Evolutionary conservation across 371 early-diverging fungal genomes (phyloP), one percentile per base, ranked within the genome.

Genomic region (Mucor irregularis): DNA sequence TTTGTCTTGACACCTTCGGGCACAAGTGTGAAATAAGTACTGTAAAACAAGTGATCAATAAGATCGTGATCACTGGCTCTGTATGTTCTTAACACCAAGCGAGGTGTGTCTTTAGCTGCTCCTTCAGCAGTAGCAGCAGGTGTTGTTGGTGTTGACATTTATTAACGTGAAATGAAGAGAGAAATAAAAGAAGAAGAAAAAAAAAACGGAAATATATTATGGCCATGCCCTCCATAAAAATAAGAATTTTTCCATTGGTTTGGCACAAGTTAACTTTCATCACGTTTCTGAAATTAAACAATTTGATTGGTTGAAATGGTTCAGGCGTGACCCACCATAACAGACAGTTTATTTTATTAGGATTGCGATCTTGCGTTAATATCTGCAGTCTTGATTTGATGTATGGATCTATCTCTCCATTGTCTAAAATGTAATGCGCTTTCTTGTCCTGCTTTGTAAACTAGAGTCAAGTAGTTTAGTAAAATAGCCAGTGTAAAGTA

Each of bases 1-100:
- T 76, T 76, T 0, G 61, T 46, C n/a, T 68, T 70, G 4, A 79
- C 68, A 24, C 76, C 80, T 58, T 76, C 71, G 0, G 73, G 74
- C 0, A 79, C 74, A 35, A 76, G 65, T 4, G 61, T 38, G 45
- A 76, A 76, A 17, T 70, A 71, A 0, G 68, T 67, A 28, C 65
- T 72, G 16, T 62, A 61, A 30, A 68, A 73, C 16, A 76, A 46
- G 19, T 63, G 57, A 24, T 69, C 62, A 2, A 76, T 64, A 21
- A 58, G 61, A 17, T 63, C 67, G 49, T 46, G 50, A 37, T 76
- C 77, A 4, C 52, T 53, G 0, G 64, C 54, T 49, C 59, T 63
- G 49, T 76, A 76, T 2, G 73, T 73, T 22, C 77, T 63, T 21
- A 76, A 43, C 3, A 69, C 29, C 11, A 76, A 31, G 21, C 71